These are phyloP conservation scores for Xylariaceae sp. DNA, from an alignment of 2,329 filamentous ascomycete genomes.

Conservation along the genomic window DNA sequence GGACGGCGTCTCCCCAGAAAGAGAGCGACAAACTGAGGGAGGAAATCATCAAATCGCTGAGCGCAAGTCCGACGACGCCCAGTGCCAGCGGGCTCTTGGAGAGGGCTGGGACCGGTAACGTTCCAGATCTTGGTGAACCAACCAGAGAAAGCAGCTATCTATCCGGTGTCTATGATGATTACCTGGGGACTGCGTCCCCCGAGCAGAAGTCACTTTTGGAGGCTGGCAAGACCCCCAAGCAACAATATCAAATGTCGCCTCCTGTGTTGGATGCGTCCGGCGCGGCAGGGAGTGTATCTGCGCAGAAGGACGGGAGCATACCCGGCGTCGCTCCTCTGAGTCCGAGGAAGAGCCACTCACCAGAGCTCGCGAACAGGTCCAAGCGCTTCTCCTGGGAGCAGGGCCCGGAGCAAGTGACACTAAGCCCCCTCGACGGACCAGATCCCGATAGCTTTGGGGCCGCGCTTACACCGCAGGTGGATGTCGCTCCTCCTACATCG, in stretches of 20 bases:
- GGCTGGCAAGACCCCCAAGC: conserved; percentile 20
- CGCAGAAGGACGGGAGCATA: conserved; percentile 1
- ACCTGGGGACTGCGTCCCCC: conserved; percentile 40
- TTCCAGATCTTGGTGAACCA: conserved; percentile 9
- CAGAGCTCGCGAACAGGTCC: conserved; percentile 4
- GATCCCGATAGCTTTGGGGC: background rate
- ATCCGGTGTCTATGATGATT: conserved; percentile 59
- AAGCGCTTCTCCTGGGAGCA: conserved; percentile 38
- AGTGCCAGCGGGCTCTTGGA: conserved; percentile 8
- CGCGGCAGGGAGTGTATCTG: too few relatives aligned
- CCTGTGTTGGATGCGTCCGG: too few relatives aligned
- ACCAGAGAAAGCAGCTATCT: conserved; percentile 55
- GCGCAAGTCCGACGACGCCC: conserved; percentile 32
- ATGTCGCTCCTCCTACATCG: conserved; percentile 2
- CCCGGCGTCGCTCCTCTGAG: conserved; percentile 11
- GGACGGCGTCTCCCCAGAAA: conserved; percentile 47
- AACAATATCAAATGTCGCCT: conserved; percentile 9
- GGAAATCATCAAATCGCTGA: conserved; percentile 67
- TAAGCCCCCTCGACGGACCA: conserved; percentile 7
- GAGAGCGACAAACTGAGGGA: conserved; percentile 66
- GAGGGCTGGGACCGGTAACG: conserved; percentile 5
- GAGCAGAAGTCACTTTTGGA: conserved; percentile 32
- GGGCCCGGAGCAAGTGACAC: conserved; percentile 16
- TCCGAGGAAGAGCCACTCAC: conserved; percentile 9
- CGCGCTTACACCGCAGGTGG: conserved; percentile 1